phyloP scores from a whole-genome alignment of 257 asterid genomes.

The Mitragyna speciosa region DNA sequence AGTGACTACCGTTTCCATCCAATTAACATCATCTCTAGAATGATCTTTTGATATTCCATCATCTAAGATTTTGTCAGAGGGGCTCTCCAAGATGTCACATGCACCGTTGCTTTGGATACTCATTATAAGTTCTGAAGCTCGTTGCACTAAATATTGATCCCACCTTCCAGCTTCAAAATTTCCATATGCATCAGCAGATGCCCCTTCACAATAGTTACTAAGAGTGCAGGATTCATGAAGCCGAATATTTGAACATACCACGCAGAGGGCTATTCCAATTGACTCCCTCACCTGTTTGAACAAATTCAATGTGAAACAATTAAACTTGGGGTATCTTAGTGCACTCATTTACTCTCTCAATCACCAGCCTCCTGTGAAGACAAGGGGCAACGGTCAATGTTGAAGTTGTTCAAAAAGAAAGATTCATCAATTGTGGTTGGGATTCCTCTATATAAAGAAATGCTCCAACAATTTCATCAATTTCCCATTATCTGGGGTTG shows the following conservation, averaged over 20 bases:
- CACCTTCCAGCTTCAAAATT: conserved; percentile 45
- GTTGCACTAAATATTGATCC: conserved; percentile 62
- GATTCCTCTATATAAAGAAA: background rate
- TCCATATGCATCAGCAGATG: conserved; percentile 26
- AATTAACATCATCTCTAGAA: conserved; percentile 77
- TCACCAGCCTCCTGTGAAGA: background rate
- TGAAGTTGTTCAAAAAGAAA: background rate
- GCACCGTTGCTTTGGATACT: conserved; percentile 64
- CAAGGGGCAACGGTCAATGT: background rate
- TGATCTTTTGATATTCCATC: conserved; percentile 53
- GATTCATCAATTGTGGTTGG: conserved; percentile 2
- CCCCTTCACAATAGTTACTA: conserved; percentile 40
- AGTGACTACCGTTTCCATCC: conserved; percentile 97
- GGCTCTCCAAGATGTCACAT: conserved; percentile 51
- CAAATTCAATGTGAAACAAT: conserved; percentile 13
- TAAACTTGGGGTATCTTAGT: background rate
- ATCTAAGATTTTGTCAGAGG: conserved; percentile 40
- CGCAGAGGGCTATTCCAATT: conserved; percentile 83
- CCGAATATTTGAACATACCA: conserved; percentile 87
- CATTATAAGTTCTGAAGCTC: conserved; percentile 67
- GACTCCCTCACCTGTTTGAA: conserved; percentile 91
- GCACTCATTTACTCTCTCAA: background rate
- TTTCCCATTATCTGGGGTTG: background rate
- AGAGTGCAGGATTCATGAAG: conserved; percentile 52
- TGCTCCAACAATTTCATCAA: background rate